These are phyloP conservation scores for Eimeria falciformis DNA, from an alignment of 169 alveolate species.

Conservation along the genomic window DNA sequence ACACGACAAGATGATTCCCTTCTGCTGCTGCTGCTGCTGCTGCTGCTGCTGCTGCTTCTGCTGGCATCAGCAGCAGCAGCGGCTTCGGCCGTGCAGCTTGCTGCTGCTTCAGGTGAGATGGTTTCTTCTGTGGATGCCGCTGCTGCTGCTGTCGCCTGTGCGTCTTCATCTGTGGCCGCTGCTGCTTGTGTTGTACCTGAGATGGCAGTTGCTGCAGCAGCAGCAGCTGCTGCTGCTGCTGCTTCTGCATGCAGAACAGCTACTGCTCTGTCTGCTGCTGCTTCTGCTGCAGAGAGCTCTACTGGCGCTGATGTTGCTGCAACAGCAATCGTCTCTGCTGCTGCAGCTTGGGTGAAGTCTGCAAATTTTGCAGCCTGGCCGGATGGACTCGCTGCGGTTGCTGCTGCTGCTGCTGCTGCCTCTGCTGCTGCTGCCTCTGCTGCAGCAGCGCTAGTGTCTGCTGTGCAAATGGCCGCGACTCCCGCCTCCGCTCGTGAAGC, in stretches of 20 bases:
- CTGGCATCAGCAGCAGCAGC: not conserved
- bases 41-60: not conserved
- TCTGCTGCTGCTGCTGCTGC: slow-evolving; percentile 7
- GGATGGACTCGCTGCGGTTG: too few species aligned
- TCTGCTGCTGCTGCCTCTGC: not conserved
- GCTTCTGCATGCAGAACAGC: not conserved
- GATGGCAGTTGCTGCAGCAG: not conserved
- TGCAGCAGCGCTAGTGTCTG: slow-evolving; percentile 10
- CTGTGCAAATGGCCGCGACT: too few species aligned
- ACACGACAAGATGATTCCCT: slow-evolving; percentile 17
- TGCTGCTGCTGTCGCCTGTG: slow-evolving; percentile 16
- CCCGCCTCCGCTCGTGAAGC: not conserved
- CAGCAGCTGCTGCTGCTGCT: not conserved
- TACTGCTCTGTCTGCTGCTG: not conserved
- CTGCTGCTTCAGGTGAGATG: not conserved
- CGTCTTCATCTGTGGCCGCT: not conserved
- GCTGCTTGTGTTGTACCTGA: not conserved
- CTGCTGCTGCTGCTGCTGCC: slow-evolving; percentile 20
- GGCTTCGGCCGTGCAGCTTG: not conserved
- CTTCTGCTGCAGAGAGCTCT: not conserved
- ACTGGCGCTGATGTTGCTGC: not conserved
- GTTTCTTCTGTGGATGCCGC: not conserved
- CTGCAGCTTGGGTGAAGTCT: not conserved
- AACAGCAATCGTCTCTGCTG: not conserved
- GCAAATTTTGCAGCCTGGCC: too few species aligned